These are phyloP conservation scores for Phytophthora constricta DNA, from an alignment of 352 stramenopile species.

Conservation along the genomic window DNA sequence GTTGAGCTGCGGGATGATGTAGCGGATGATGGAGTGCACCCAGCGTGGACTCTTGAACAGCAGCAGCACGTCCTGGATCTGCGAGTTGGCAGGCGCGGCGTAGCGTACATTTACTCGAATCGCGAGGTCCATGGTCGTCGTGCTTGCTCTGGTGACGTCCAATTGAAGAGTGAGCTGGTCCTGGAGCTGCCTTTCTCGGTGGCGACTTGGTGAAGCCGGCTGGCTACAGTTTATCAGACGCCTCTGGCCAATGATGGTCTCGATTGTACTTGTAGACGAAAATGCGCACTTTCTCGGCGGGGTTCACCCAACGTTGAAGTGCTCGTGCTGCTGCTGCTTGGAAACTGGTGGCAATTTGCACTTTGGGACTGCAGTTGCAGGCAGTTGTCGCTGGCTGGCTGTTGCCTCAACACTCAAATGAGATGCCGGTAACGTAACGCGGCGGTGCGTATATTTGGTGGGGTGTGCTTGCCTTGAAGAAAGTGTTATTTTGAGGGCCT, in stretches of 20 bases:
- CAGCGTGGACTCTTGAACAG: conserved; percentile 90
- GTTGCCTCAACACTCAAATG: conserved; percentile 11
- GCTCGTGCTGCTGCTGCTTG: conserved; percentile 10
- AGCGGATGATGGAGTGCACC: conserved; percentile 91
- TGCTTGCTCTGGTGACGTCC: background rate
- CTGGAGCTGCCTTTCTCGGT: conserved; percentile 34
- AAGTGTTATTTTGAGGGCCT: conserved; percentile 47
- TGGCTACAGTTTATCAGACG: conserved; percentile 33
- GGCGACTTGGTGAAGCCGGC: conserved; percentile 4
- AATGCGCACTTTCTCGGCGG: conserved; percentile 33
- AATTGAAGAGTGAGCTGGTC: conserved; percentile 23
- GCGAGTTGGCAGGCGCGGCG: conserved; percentile 80
- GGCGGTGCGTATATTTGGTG: conserved; percentile 38
- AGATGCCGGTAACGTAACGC: conserved; percentile 19
- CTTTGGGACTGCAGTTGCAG: conserved; percentile 29
- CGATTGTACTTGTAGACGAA: background rate
- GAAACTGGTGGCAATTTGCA: conserved; percentile 33
- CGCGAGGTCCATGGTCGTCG: conserved; percentile 73
- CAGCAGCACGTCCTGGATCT: conserved; percentile 87
- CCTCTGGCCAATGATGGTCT: conserved; percentile 32
- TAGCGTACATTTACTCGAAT: conserved; percentile 91
- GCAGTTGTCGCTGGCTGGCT: conserved; percentile 16
- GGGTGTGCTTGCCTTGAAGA: conserved; percentile 3
- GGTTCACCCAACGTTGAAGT: too few relatives aligned
- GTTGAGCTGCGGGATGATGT: conserved; percentile 91